Evolutionary conservation across 345 rosid species (phyloP), one percentile per base, ranked within the genome.

Genomic region (Hevea brasiliensis): DNA sequence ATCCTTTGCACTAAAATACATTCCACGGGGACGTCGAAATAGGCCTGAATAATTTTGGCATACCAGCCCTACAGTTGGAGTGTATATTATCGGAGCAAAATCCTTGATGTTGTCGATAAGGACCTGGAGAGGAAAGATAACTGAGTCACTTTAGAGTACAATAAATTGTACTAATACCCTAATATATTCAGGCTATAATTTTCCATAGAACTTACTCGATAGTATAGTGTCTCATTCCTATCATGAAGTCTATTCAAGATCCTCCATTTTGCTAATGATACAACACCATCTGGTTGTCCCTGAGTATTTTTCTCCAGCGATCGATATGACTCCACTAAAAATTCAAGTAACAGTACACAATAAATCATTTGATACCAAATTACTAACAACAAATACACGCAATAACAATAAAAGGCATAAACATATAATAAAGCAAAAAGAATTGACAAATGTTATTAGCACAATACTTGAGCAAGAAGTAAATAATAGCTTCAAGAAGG

Each of bases 1-100:
- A 82, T 95, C 99, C 87, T 89, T 92, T 41, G 98, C 99, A 79
- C 99, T 91, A 82, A 95, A 95, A 84, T 95, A 95, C 99, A 95
- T 95, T 57, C 99, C 99, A 75, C 97, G 89, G 1, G 99, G 99
- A 21, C 99, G 97, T 81, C 99, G 86, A 77, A 88, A 95, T 70
- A 95, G 74, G 51, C 99, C 99, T 3, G 99, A 95, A 84, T 92
- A 95, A 75, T 95, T 95, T 82, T 95, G 99, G 72, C 99, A 95
- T 8, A 95, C 99, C 73, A 92, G 77, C 64, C 99, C 99, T 35
- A 95, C 99, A 0, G 99, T 95, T 35, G 99, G 99, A 58, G 99
- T 95, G 82, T 92, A 95, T 77, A 95, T 92, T 29, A 89, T 83
- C 0, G 99, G 99, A 15, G 99, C 96, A 84, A 95, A 95, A 70